Conservation (phyloP, 1,284 basidiomycete species). For the Irpex sp. region DNA sequence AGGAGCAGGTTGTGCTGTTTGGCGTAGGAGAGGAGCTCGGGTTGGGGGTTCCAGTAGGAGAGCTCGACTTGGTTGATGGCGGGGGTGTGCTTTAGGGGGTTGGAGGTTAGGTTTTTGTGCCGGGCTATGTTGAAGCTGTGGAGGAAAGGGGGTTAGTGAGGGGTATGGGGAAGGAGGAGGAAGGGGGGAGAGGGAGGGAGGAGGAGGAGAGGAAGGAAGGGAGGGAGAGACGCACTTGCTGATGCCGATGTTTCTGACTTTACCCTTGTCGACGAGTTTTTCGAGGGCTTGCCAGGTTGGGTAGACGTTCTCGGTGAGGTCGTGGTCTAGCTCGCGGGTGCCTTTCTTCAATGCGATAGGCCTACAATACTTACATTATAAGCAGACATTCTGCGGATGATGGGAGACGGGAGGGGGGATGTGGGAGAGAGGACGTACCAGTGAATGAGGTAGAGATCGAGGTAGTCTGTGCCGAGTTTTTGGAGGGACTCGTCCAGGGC, state of each 20-base stretch:
- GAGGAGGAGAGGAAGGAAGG: background rate
- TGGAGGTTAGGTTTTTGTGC: slow-evolving; percentile 61
- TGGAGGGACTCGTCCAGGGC: slow-evolving; percentile 66
- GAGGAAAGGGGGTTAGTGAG: background rate
- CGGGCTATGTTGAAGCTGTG: slow-evolving; percentile 58
- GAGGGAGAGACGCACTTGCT: slow-evolving; percentile 55
- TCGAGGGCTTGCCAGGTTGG: slow-evolving; percentile 87
- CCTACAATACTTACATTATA: slow-evolving; percentile 31
- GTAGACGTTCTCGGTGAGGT: slow-evolving; percentile 70
- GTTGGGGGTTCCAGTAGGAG: slow-evolving; percentile 80
- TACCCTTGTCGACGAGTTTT: slow-evolving; percentile 72
- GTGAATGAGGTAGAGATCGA: slow-evolving; percentile 81
- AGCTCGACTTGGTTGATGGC: slow-evolving; percentile 85
- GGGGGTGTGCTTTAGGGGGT: slow-evolving; percentile 70
- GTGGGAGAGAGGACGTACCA: slow-evolving; percentile 57
- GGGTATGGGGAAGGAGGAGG: too few relatives aligned
- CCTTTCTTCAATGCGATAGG: slow-evolving; percentile 67
- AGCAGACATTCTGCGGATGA: slow-evolving; percentile 14
- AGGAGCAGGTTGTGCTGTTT: slow-evolving; percentile 63
- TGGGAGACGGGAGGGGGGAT: too few relatives aligned
- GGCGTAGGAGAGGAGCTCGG: slow-evolving; percentile 72
- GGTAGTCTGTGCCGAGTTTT: slow-evolving; percentile 69
- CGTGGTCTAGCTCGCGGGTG: slow-evolving; percentile 49
- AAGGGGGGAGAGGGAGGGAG: background rate
- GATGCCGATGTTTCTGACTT: slow-evolving; percentile 81